phyloP scores from a whole-genome alignment of 345 rosid genomes.

The Moringa oleifera region DNA sequence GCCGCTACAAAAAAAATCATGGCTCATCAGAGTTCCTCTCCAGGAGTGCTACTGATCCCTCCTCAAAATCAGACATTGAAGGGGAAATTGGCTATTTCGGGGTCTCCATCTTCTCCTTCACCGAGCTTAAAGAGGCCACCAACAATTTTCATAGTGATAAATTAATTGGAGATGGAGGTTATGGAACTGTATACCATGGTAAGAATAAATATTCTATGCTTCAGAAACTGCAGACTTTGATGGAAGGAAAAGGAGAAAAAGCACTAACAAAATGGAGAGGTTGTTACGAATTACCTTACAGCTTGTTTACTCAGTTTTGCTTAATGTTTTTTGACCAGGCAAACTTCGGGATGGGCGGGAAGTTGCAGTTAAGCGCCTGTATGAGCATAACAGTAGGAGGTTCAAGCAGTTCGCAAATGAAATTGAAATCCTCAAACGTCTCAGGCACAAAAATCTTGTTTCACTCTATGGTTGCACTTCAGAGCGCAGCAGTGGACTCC shows the following conservation, averaged over 20 bases:
- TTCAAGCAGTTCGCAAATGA: slow-evolving; percentile 57
- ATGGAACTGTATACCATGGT: slow-evolving; percentile 68
- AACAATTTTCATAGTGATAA: slow-evolving; percentile 36
- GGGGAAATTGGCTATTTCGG: slow-evolving; percentile 29
- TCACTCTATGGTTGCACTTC: slow-evolving; percentile 69
- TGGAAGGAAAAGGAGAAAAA: neutral
- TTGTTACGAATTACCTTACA: neutral
- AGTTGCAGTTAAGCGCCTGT: slow-evolving; percentile 68
- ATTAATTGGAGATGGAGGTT: slow-evolving; percentile 71
- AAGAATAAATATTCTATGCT: slow-evolving; percentile 12
- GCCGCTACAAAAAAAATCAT: slow-evolving; percentile 16
- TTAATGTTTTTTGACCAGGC: slow-evolving; percentile 26
- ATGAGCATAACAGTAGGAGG: slow-evolving; percentile 43
- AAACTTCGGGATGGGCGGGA: slow-evolving; percentile 60
- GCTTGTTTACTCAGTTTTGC: slow-evolving; percentile 1
- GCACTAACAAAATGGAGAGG: neutral
- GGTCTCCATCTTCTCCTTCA: slow-evolving; percentile 49
- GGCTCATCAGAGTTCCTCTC: slow-evolving; percentile 22
- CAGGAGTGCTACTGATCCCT: slow-evolving; percentile 11
- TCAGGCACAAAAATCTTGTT: slow-evolving; percentile 62
- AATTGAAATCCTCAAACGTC: slow-evolving; percentile 48
- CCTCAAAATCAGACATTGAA: slow-evolving; percentile 32
- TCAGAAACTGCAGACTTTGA: neutral
- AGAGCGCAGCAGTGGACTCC: slow-evolving; percentile 43
- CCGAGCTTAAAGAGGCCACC: slow-evolving; percentile 63